Base-by-base conservation (phyloP, 306 rosid species). In the Sesbania bispinosa region DNA sequence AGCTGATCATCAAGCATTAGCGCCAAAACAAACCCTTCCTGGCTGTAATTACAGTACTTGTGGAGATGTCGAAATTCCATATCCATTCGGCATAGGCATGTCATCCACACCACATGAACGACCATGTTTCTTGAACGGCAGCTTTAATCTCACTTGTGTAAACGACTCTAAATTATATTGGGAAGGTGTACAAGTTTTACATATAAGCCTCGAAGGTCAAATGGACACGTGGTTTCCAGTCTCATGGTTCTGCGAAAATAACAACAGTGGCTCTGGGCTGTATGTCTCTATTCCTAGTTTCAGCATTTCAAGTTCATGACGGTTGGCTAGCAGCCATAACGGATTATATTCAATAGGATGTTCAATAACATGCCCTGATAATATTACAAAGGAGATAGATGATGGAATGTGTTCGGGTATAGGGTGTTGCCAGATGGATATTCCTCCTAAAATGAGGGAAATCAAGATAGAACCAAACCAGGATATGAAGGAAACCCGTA, bases 1-100 rank as follows among this genome's bases (percentile, higher is more conserved):
- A 23, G 0, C 24, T 2, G 30, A 27, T 8, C 13, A 4, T n/a
- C n/a, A n/a, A n/a, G n/a, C n/a, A n/a, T n/a, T n/a, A n/a, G n/a
- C n/a, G n/a, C n/a, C n/a, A n/a, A n/a, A n/a, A n/a, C n/a, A 19
- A 5, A 19, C 82, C 19, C 29, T 24, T 11, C 62, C 50, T 26
- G 80, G 73, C 11, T 79, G 84, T 66, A 42, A 1, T 0, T 20
- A 18, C 19, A 20, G 42, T n/a, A n/a, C n/a, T 2, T 85, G 88
- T n/a, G 93, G 88, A 7, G n/a, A 46, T 5, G 3, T 88, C 1
- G 4, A 27, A 7, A 72, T 88, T 54, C 86, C 86, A 19, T 88
- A 81, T 51, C 94, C 90, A 6, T 88, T 85, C 29, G 86, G 94
- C 1, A 21, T 18, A 2, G 81, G 72, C 18, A 0, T 3, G 2